Evolutionary conservation across 805 yeast species (phyloP).

Genomic region (Lipomyces starkeyi): DNA sequence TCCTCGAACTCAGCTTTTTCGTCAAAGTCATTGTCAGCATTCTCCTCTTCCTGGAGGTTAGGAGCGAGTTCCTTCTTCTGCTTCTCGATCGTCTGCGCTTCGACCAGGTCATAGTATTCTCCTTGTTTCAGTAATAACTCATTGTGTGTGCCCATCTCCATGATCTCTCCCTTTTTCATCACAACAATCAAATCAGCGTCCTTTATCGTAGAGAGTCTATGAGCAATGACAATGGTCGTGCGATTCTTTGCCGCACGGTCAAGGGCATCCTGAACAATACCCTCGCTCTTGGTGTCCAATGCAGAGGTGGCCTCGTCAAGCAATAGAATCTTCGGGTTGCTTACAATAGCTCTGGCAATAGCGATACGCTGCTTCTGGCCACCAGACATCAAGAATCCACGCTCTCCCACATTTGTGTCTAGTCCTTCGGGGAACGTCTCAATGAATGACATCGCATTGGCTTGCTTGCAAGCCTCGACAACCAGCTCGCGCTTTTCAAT

Average conservation of each 20-base stretch:
- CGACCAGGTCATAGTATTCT: conserved; percentile 40
- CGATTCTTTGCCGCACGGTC: conserved; percentile 42
- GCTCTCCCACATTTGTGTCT: conserved; percentile 58
- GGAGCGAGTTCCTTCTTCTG: conserved; percentile 20
- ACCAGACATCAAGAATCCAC: conserved; percentile 66
- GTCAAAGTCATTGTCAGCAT: conserved; percentile 3
- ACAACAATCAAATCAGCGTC: conserved; percentile 58
- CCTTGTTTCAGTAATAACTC: conserved; percentile 42
- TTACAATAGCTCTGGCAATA: conserved; percentile 63
- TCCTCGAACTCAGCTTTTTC: conserved; percentile 7
- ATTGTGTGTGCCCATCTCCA: conserved; percentile 49
- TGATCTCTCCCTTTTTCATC: conserved; percentile 53
- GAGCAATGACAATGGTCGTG: conserved; percentile 62
- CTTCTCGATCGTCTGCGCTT: conserved; percentile 41
- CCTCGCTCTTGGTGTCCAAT: conserved; percentile 65
- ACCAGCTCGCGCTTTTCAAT: conserved; percentile 49
- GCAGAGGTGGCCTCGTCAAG: conserved; percentile 75
- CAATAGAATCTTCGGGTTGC: conserved; percentile 60
- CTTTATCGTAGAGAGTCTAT: conserved; percentile 56
- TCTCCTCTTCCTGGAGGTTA: conserved; percentile 10
- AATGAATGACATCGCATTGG: conserved; percentile 60
- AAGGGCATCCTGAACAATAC: conserved; percentile 61
- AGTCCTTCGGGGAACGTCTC: conserved; percentile 58
- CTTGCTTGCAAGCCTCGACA: conserved; percentile 54
- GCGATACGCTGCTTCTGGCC: conserved; percentile 74